Evolutionary conservation across 176 grass and related monocot genomes (phyloP), one percentile per base, ranked within the genome.

Genomic region (Lolium perenne): DNA sequence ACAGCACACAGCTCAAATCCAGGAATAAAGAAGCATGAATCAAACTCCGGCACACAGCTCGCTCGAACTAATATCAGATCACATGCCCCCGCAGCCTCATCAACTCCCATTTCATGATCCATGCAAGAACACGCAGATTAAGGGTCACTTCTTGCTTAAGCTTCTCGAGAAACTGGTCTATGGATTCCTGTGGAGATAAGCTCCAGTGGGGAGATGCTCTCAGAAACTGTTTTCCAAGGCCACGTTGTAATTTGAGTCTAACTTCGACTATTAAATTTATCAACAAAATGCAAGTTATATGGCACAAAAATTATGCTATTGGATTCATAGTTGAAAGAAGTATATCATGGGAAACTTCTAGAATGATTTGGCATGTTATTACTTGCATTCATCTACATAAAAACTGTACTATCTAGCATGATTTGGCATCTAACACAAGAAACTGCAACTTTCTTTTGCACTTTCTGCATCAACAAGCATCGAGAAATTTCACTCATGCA

Each of bases 381-480:
- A n/a, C n/a, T n/a, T n/a, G n/a, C 59, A 62, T 62, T 62, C 59
- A 62, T 62, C 59, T 25, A 62, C 22, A 25, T 22, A 25, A 62
- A n/a, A 62, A 62, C 10, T 25, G n/a, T 10, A 26, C 4, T 63
- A 29, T 29, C 25, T 3, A 65, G 32, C 62, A 65, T 65, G 62
- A 12, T 64, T 65, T 62, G 21, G 59, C 59, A 61, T 63, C 60
- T 63, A 63, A 63, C 25, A 65, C 62, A 35, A 65, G 26, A 65
- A 65, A 65, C 62, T 63, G 60, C 10, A 61, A 29, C 29, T 2
- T 1, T 60, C 8, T 1, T 61, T 10, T 60, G 58, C 60, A 62
- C 60, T 29, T 12, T 65, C 13, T 65, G 25, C 13, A 15, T 65
- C 25, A 32, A 32, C 25, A 16, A 65, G 13, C 4, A 65, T 65